Conservation (phyloP, 2,329 filamentous ascomycete species). For the Trichoderma sp. region DNA sequence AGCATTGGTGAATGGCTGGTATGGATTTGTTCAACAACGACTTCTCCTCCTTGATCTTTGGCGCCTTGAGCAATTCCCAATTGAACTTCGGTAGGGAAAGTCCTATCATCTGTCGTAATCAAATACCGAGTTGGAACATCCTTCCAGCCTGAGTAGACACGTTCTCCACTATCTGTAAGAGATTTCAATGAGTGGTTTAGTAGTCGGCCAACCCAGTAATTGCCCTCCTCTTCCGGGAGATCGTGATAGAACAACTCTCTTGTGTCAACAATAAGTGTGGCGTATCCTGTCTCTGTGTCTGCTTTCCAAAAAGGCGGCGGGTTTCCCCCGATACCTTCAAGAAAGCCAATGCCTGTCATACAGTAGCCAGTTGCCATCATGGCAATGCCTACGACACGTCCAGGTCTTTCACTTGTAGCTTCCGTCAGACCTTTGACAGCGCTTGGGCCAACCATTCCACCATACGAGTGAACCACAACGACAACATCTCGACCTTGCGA, state of each 20-base stretch:
- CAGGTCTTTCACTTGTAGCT: slow-evolving; percentile 28
- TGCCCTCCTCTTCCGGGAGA: slow-evolving; percentile 45
- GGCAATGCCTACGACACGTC: slow-evolving; percentile 47
- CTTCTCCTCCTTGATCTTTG: slow-evolving; percentile 39
- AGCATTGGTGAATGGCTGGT: slow-evolving; percentile 54
- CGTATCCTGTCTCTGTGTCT: slow-evolving; percentile 45
- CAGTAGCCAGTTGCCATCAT: slow-evolving; percentile 49
- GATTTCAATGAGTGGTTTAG: slow-evolving; percentile 45
- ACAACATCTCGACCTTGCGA: slow-evolving; percentile 45
- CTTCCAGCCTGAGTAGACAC: slow-evolving; percentile 49
- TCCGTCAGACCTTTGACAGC: slow-evolving; percentile 47
- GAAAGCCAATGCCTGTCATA: slow-evolving; percentile 41
- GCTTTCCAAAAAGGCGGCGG: slow-evolving; percentile 47
- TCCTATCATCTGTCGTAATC: slow-evolving; percentile 45
- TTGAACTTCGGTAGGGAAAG: slow-evolving; percentile 44
- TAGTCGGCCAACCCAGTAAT: slow-evolving; percentile 46
- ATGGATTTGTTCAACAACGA: slow-evolving; percentile 44
- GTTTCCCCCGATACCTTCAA: slow-evolving; percentile 44
- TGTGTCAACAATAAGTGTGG: slow-evolving; percentile 42
- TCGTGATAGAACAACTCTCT: slow-evolving; percentile 54
- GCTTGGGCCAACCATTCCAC: slow-evolving; percentile 49
- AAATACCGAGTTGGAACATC: slow-evolving; percentile 52
- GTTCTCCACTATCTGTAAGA: slow-evolving; percentile 48
- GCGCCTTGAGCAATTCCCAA: slow-evolving; percentile 42
- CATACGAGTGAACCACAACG: slow-evolving; percentile 52